Percentiles rank a stretch among this genome's conserved stretches.
Conservation (phyloP, 1,284 basidiomycete species). For the Heterobasidion annosum region DNA sequence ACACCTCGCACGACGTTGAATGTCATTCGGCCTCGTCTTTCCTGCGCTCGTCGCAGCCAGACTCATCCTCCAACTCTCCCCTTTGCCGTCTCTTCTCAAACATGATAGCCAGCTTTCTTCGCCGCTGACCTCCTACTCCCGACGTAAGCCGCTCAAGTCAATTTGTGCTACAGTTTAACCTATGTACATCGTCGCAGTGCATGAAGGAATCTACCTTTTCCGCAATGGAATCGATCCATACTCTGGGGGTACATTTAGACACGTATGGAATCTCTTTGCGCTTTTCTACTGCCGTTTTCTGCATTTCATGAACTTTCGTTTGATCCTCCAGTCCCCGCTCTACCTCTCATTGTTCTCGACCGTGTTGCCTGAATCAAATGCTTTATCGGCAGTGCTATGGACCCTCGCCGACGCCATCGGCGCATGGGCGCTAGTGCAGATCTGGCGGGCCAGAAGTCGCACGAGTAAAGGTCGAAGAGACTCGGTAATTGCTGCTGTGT, state of each 20-base stretch:
- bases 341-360: conserved; percentile 73
- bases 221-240: conserved; percentile 75
- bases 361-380: conserved; percentile 42
- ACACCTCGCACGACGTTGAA: conserved; percentile 2
- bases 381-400: conserved; percentile 57
- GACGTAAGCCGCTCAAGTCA: conserved; percentile 24
- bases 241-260: conserved; percentile 74
- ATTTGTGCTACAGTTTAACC: not conserved
- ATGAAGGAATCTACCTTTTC: conserved; percentile 80
- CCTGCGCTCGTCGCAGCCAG: conserved; percentile 33
- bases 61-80: conserved; percentile 39
- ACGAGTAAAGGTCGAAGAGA: conserved; percentile 38
- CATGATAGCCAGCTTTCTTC: conserved; percentile 74
- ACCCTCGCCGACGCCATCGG: conserved; percentile 56
- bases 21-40: conserved; percentile 20
- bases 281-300: too few species aligned
- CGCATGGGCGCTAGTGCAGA: conserved; percentile 57
- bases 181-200: conserved; percentile 39
- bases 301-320: too few species aligned
- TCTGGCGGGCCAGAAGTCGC: conserved; percentile 56
- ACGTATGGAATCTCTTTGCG: conserved; percentile 39
- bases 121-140: conserved; percentile 69
- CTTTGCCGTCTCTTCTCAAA: conserved; percentile 37
- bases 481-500: conserved; percentile 54
- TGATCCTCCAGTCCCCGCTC: conserved; percentile 60